These are phyloP conservation scores for Xylariaceae sp. DNA, from an alignment of 2,329 filamentous ascomycete species.

Conservation along the genomic window DNA sequence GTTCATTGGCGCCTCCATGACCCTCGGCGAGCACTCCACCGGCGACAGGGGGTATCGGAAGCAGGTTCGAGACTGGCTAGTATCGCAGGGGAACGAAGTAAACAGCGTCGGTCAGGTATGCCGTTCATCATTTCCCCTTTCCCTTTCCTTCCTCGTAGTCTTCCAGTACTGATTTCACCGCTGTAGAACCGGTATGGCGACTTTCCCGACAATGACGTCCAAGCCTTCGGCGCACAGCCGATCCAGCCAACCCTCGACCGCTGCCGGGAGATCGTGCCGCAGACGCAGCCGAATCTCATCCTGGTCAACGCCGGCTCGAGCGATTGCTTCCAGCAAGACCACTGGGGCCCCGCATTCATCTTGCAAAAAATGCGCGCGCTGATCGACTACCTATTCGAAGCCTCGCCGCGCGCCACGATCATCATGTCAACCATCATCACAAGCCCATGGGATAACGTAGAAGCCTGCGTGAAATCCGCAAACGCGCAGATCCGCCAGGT, in stretches of 20 bases:
- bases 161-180: conserved; percentile 13
- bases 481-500: conserved; percentile 33
- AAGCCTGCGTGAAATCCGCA: conserved; percentile 27
- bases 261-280: conserved; percentile 29
- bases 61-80: conserved; percentile 29
- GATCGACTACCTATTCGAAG: conserved; percentile 29
- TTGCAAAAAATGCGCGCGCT: conserved; percentile 28
- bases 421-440: conserved; percentile 32
- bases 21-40: conserved; percentile 30
- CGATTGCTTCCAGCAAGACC: conserved; percentile 29
- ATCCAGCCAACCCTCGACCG: conserved; percentile 30
- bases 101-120: conserved; percentile 29
- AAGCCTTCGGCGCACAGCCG: conserved; percentile 30
- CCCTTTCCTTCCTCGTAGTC: not conserved
- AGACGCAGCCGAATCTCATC: conserved; percentile 30
- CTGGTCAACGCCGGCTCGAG: conserved; percentile 30
- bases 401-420: conserved; percentile 27
- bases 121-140: not conserved
- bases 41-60: conserved; percentile 29
- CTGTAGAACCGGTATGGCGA: conserved; percentile 29
- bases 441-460: conserved; percentile 28
- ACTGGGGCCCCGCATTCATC: conserved; percentile 27
- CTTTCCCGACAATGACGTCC: conserved; percentile 32
- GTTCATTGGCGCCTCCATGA: conserved; percentile 32
- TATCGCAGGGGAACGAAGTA: conserved; percentile 27